Evolutionary conservation across 805 yeast species (phyloP), one percentile per base, ranked within the genome.

Genomic region (Saturnispora sekii): DNA sequence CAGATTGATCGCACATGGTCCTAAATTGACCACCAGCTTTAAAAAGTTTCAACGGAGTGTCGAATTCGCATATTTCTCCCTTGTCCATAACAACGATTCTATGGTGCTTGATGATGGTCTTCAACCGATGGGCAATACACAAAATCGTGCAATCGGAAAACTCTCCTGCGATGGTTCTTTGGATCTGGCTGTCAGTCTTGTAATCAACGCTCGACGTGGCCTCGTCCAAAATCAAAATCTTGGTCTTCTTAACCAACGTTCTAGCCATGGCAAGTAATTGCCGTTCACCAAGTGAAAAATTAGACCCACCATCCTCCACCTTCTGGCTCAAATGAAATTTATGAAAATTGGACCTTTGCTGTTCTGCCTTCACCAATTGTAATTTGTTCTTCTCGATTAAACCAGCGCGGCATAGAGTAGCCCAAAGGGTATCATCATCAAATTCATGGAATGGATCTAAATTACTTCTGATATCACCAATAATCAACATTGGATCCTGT

Each of bases 111-210:
- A 79, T 53, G 50, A 80, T 79, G 0, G 87, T 80, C 52, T 71
- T 73, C 65, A 88, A 69, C 50, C 96, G 69, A 62, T 87, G 96
- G 5, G 96, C 96, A 63, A 87, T 85, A 51, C 95, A 86, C 51
- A 87, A 66, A 43, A 86, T 79, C 0, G 96, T 86, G 51, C 93
- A 79, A 31, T 76, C 65, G 1, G 63, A 46, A 58, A 87, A 88
- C 58, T 84, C 88, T 12, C 67, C 67, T 1, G 65, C 69, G 48
- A 82, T 84, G 4, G 95, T 84, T n/a, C 67, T 53, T 60, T 87
- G 96, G 51, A 87, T 83, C 58, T 74, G 75, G 3, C 81, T 70
- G 61, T 87, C 96, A 0, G 96, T 86, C 56, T 83, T 87, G 57
- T 84, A 86, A 64, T 87, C 96, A 50, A 87, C 85, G 39, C 80